Evolutionary conservation across 192 early-diverging fungal species (phyloP).

Genomic region (Spinellus fusiger): DNA sequence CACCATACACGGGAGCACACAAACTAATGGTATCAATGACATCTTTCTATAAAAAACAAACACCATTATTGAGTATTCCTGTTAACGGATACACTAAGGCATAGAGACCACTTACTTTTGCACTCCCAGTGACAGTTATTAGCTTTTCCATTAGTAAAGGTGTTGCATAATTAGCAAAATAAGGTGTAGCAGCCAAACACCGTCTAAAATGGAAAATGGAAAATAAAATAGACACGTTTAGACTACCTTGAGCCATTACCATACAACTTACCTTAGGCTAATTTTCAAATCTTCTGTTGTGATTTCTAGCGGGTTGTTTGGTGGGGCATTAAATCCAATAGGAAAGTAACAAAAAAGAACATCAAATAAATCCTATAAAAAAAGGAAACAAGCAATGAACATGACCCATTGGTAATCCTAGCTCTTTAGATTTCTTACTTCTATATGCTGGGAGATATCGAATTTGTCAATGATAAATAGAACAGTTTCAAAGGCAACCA

Average conservation of each 20-base stretch:
- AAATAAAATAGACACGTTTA: neutral
- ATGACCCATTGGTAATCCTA: neutral
- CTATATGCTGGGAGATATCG: conserved; percentile 72
- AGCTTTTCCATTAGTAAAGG: conserved; percentile 91
- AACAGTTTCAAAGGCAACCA: conserved; percentile 79
- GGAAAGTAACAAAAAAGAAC: conserved; percentile 99
- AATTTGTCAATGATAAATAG: conserved; percentile 66
- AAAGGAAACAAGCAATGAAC: conserved; percentile 5
- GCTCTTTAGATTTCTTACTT: conserved; percentile 39
- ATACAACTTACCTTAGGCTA: conserved; percentile 49
- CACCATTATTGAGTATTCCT: neutral
- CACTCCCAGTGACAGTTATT: conserved; percentile 66
- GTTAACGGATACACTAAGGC: too few relatives aligned
- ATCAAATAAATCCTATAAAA: conserved; percentile 80
- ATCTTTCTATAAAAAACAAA: conserved; percentile 55
- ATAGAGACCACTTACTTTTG: conserved; percentile 67
- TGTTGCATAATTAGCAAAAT: conserved; percentile 76
- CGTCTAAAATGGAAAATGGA: conserved; percentile 31
- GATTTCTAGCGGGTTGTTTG: conserved; percentile 88
- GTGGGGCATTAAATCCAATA: conserved; percentile 93
- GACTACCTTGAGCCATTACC: neutral
- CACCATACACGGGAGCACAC: conserved; percentile 71
- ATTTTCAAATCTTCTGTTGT: conserved; percentile 88
- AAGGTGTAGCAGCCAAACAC: conserved; percentile 78
- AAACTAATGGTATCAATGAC: conserved; percentile 82